phyloP scores from a whole-genome alignment of 345 rosid genomes.

The Eucalyptus regnans region DNA sequence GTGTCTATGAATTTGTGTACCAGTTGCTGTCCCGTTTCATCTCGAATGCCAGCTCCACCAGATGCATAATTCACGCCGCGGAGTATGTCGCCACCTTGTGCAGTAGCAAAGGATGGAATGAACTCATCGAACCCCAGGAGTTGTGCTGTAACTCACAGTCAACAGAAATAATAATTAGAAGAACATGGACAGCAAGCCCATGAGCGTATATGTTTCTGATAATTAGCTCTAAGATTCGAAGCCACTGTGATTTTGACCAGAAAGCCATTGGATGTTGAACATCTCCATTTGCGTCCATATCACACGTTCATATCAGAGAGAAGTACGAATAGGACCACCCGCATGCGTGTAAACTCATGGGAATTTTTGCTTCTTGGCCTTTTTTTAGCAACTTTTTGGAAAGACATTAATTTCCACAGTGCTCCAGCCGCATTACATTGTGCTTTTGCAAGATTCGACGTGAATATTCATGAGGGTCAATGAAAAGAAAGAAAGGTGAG shows the following conservation, averaged over 20 bases:
- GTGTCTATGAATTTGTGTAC: neutral
- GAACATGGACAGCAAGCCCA: neutral
- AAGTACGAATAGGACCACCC: neutral
- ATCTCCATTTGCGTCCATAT: neutral
- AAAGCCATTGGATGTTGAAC: neutral
- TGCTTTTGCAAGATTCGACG: neutral
- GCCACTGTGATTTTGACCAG: neutral
- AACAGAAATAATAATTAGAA: neutral
- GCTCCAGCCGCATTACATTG: neutral
- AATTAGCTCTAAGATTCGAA: neutral
- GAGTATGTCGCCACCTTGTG: neutral
- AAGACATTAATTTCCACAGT: neutral
- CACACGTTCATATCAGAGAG: neutral
- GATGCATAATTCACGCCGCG: slow-evolving; percentile 43
- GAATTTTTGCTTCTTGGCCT: neutral
- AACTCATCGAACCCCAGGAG: slow-evolving; percentile 13
- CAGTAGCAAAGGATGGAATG: slow-evolving; percentile 21
- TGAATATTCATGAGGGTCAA: neutral
- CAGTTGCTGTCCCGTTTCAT: slow-evolving; percentile 19
- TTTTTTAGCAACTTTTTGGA: too few species aligned
- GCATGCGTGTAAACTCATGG: neutral
- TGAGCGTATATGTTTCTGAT: neutral
- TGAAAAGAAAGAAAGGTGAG: neutral
- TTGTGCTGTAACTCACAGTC: slow-evolving; percentile 7
- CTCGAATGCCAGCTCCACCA: slow-evolving; percentile 26